phyloP scores from a whole-genome alignment of 306 rosid species.

The Casuarina equisetifolia region DNA sequence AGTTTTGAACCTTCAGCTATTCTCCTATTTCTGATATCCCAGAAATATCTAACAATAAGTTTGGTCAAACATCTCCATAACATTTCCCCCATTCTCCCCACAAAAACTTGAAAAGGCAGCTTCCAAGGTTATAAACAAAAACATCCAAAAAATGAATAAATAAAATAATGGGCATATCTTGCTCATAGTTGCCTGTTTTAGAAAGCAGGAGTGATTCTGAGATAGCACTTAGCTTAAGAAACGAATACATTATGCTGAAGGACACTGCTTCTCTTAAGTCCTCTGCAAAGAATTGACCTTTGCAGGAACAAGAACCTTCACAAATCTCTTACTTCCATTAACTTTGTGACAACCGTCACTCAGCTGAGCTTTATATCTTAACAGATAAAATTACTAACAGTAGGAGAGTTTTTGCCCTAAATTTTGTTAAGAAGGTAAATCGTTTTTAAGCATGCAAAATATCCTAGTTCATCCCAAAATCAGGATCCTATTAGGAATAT shows the following conservation, averaged over 20 bases:
- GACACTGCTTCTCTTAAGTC: background rate
- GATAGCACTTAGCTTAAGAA: background rate
- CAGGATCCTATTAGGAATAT: background rate
- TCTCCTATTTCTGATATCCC: background rate
- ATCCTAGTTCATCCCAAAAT: too few relatives aligned
- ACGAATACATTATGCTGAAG: too few relatives aligned
- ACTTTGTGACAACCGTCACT: background rate
- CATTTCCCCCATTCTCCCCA: background rate
- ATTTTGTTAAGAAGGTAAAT: background rate
- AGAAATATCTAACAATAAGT: background rate
- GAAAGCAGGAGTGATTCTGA: background rate
- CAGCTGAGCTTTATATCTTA: too few relatives aligned
- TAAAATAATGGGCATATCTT: background rate
- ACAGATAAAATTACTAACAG: background rate
- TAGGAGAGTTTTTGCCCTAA: background rate
- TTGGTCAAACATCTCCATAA: background rate
- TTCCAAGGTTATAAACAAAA: background rate
- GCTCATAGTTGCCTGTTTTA: background rate
- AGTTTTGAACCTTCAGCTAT: background rate
- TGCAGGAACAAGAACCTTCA: background rate
- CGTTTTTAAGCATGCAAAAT: too few relatives aligned
- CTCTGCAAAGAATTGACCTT: background rate
- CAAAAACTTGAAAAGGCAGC: background rate
- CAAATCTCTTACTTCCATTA: background rate
- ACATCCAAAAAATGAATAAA: background rate